Percentiles rank a stretch among this genome's conserved stretches.
These are phyloP conservation scores for Quercus phellos DNA, from an alignment of 331 rosid species.

Conservation along the genomic window DNA sequence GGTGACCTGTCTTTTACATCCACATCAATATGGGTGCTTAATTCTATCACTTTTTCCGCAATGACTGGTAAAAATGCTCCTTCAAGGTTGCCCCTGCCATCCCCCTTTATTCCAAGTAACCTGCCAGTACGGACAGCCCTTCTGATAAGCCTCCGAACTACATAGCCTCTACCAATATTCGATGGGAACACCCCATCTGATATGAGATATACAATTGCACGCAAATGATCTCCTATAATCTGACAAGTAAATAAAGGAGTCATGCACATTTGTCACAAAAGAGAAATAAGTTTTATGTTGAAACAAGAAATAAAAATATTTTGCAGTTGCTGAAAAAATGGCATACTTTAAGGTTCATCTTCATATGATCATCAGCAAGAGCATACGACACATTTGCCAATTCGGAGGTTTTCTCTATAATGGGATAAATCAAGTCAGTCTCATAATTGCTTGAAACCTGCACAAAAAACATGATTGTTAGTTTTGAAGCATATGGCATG, in stretches of 20 bases:
- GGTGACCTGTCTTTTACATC: conserved; percentile 61
- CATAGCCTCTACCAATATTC: conserved; percentile 90
- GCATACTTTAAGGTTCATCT: conserved; percentile 61
- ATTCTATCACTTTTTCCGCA: conserved; percentile 75
- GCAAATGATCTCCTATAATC: conserved; percentile 96
- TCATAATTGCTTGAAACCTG: conserved; percentile 94
- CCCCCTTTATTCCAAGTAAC: conserved; percentile 87
- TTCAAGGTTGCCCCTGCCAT: conserved; percentile 71
- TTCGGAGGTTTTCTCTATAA: conserved; percentile 64
- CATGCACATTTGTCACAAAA: background rate
- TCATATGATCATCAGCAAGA: conserved; percentile 58
- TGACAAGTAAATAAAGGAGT: conserved; percentile 23
- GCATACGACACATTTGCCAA: conserved; percentile 68
- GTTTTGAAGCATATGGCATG: conserved; percentile 17
- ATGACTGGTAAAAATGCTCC: conserved; percentile 80
- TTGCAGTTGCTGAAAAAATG: conserved; percentile 11
- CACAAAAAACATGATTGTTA: conserved; percentile 24
- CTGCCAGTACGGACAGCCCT: conserved; percentile 92
- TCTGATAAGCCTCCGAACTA: conserved; percentile 88
- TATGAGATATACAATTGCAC: conserved; percentile 91
- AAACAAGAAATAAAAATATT: conserved; percentile 3
- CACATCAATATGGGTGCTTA: conserved; percentile 58
- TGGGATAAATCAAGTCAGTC: conserved; percentile 93
- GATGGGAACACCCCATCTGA: conserved; percentile 93
- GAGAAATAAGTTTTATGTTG: conserved; percentile 11